Base-by-base conservation (phyloP, 352 stramenopile genomes). In the Elongisporangium anandrum region DNA sequence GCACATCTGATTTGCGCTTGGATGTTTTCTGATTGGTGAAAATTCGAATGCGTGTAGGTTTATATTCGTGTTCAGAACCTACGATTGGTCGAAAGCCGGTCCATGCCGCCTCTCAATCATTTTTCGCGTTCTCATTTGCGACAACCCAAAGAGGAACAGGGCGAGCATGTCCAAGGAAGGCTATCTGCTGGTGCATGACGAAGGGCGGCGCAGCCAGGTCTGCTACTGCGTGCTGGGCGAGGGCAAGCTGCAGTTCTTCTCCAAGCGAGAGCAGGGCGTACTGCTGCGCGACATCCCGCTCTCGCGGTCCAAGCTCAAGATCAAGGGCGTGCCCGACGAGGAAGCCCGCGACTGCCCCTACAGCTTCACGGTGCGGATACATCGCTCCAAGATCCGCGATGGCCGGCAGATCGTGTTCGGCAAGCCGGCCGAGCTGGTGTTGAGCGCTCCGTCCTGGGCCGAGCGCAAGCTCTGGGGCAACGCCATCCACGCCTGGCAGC, bases 391-490 rank as follows among this genome's bases (percentile, higher is more conserved):
- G 56, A 91, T 95, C 53, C 62, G 83, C 56, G 82, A 91, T 49
- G 85, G 82, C 15, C 66, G 83, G 29, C 70, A 89, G 53, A 65
- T 89, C 22, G 70, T 92, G 34, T 73, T 77, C 24, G 84, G 85
- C 20, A 77, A 77, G 53, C 79, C 83, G 1, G 64, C 72, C 23
- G 51, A 79, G 50, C 65, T 92, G 39, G 51, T 94, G 8, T 69
- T 93, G 21, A 90, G 72, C 22, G 85, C 84, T 8, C 80, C 86
- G 20, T 87, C 79, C 34, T 91, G 80, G 75, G 71, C 70, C 2
- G 86, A 95, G 59, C 85, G 86, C 53, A 90, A 91, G 59, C 72
- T 77, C 7, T 95, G 86, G 86, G 86, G 84, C n/a, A 95, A 94
- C 55, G 78, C 81, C 20, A 93, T 95, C 62, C 79, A 92, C 59